A percentile compares a stretch with the other conserved stretches of the same genome.
These are phyloP conservation scores for Brassica juncea DNA, from an alignment of 345 rosid species.

Conservation along the genomic window DNA sequence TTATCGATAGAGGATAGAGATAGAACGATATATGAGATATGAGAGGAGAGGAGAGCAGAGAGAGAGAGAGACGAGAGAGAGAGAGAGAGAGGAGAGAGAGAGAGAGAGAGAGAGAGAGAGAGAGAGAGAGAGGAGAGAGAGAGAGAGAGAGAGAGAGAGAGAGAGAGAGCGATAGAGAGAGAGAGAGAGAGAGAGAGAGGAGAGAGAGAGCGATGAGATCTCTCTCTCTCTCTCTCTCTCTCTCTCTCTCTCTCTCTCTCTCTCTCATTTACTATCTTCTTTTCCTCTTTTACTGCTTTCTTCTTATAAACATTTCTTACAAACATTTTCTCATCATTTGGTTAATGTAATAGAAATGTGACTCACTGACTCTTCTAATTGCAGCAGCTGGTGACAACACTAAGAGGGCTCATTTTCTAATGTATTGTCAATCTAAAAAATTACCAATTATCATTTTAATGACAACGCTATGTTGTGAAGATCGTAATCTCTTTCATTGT, in stretches of 20 bases:
- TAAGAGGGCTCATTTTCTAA: not conserved
- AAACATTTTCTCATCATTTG: slow-evolving; percentile 1
- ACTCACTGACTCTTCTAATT: not conserved
- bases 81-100: no score
- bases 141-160: no score
- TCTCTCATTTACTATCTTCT: not conserved
- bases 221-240: no score
- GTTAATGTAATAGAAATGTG: not conserved
- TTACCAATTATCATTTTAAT: not conserved
- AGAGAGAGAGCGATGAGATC: no score
- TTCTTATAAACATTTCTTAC: not conserved
- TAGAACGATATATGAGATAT: no score
- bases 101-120: no score
- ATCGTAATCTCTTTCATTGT: not conserved
- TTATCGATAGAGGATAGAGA: no score
- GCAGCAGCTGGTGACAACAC: not conserved
- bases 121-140: no score
- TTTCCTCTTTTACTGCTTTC: slow-evolving; percentile 1
- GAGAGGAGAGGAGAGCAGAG: no score
- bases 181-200: no score
- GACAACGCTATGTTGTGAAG: not conserved
- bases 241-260: slow-evolving; percentile 25
- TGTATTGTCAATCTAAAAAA: not conserved
- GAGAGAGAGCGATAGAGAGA: no score
- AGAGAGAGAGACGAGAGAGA: no score